These are phyloP conservation scores for Peniophora sp. DNA, from an alignment of 1,284 basidiomycete species.

Conservation along the genomic window DNA sequence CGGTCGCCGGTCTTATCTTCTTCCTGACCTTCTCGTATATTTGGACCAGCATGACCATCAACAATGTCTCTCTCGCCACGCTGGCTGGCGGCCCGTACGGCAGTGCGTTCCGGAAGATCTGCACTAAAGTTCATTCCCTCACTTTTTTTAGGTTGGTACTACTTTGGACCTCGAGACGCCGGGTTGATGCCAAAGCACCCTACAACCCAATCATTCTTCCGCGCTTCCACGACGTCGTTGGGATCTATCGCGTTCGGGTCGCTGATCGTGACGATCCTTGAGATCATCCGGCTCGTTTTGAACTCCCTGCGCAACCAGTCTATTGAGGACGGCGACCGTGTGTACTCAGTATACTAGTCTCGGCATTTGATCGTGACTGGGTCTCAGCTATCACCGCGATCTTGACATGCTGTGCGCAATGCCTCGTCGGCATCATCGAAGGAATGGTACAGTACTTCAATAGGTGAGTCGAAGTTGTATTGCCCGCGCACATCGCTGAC, in stretches of 20 bases:
- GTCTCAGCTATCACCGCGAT: slow-evolving; percentile 57
- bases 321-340: slow-evolving; percentile 68
- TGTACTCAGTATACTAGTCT: slow-evolving; percentile 22
- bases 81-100: slow-evolving; percentile 69
- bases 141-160: slow-evolving; percentile 50
- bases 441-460: slow-evolving; percentile 77
- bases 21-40: slow-evolving; percentile 78
- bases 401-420: slow-evolving; percentile 75
- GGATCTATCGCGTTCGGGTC: slow-evolving; percentile 89
- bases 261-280: slow-evolving; percentile 82
- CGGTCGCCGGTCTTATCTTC: slow-evolving; percentile 66
- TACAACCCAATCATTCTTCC: slow-evolving; percentile 62
- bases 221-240: slow-evolving; percentile 80
- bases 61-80: slow-evolving; percentile 74
- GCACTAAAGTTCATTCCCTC: not conserved
- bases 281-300: slow-evolving; percentile 65
- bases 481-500: not conserved
- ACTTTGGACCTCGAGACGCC: slow-evolving; percentile 57
- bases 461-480: slow-evolving; percentile 33
- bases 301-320: slow-evolving; percentile 62
- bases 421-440: slow-evolving; percentile 73
- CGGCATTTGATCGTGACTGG: too few species aligned
- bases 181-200: slow-evolving; percentile 70
- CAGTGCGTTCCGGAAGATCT: slow-evolving; percentile 27
- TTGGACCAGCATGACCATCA: slow-evolving; percentile 77